A percentile compares a stretch with the other conserved stretches of the same genome.
phyloP scores from a whole-genome alignment of 2,329 filamentous ascomycete species.

The Colletotrichum brevisporum region DNA sequence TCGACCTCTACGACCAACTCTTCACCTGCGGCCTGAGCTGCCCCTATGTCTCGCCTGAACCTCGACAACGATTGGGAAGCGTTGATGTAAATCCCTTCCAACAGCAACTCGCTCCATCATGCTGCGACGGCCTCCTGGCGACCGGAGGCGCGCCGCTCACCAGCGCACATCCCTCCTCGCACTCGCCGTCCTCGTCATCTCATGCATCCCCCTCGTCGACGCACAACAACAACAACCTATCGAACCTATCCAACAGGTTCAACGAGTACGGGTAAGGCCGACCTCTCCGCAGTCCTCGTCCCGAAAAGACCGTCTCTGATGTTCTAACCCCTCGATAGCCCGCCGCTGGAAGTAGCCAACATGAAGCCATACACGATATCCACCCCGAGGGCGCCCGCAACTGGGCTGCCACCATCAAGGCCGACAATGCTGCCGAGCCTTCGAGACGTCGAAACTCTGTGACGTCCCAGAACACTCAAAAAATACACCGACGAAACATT shows the following conservation, averaged over 20 bases:
- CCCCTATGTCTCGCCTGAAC: conserved; percentile 41
- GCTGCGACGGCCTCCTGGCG: conserved; percentile 75
- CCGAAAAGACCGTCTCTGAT: neutral
- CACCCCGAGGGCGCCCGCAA: conserved; percentile 47
- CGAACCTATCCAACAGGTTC: conserved; percentile 26
- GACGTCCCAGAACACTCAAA: conserved; percentile 43
- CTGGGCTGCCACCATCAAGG: conserved; percentile 51
- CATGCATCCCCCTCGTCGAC: conserved; percentile 68
- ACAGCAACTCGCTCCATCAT: conserved; percentile 54
- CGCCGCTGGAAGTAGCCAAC: conserved; percentile 19
- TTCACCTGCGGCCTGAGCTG: conserved; percentile 11
- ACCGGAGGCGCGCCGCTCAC: conserved; percentile 63
- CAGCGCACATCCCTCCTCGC: conserved; percentile 66
- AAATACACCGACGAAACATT: conserved; percentile 44
- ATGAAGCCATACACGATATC: conserved; percentile 26
- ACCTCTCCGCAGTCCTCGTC: neutral
- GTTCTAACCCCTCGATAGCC: conserved; percentile 1
- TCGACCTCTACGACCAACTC: neutral
- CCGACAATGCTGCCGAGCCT: conserved; percentile 44
- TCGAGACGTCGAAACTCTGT: conserved; percentile 39
- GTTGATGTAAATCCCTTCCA: conserved; percentile 40
- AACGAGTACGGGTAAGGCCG: conserved; percentile 12
- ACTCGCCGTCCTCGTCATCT: conserved; percentile 71
- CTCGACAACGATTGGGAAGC: conserved; percentile 29
- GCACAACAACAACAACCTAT: conserved; percentile 66